Percentiles rank a stretch among this genome's conserved stretches.
Conservation (phyloP, 2,329 filamentous ascomycete genomes). For the Epichloe aotearoae region DNA sequence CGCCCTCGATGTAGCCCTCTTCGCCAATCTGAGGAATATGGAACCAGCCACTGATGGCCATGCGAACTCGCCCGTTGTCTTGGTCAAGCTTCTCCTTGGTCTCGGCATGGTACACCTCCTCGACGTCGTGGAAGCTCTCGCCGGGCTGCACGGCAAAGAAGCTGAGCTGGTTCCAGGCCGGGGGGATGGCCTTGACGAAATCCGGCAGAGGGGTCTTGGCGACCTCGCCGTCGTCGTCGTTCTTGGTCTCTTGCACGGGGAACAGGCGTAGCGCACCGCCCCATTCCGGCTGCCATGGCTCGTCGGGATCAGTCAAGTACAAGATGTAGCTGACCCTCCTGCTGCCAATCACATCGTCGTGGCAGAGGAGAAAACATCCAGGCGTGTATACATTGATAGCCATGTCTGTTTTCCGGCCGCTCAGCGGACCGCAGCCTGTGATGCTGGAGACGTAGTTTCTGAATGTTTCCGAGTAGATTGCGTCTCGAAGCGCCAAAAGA, state of each 20-base stretch:
- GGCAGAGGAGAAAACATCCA: conserved; percentile 87
- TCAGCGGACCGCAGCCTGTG: conserved; percentile 74
- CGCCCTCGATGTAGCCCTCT: conserved; percentile 75
- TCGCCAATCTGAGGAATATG: conserved; percentile 94
- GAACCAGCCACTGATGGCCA: conserved; percentile 99
- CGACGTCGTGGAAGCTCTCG: conserved; percentile 98
- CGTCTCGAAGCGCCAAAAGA: conserved; percentile 81
- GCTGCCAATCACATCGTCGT: conserved; percentile 98
- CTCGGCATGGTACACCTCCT: conserved; percentile 77
- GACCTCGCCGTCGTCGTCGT: conserved; percentile 48
- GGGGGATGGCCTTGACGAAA: conserved; percentile 76
- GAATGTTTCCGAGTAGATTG: conserved; percentile 82
- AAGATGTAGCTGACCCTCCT: conserved; percentile 92
- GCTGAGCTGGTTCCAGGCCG: conserved; percentile 91
- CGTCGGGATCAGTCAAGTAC: conserved; percentile 87
- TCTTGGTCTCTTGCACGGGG: conserved; percentile 50
- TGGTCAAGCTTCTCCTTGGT: conserved; percentile 46
- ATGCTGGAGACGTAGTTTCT: conserved; percentile 78
- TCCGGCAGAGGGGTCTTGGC: conserved; percentile 74
- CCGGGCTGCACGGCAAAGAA: conserved; percentile 98
- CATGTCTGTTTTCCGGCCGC: conserved; percentile 94
- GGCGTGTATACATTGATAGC: conserved; percentile 98
- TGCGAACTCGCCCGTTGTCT: conserved; percentile 68
- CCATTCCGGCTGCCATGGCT: conserved; percentile 81
- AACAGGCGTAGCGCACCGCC: conserved; percentile 84